Conservation (phyloP, 2,329 filamentous ascomycete genomes). For the Fusarium mangiferae region DNA sequence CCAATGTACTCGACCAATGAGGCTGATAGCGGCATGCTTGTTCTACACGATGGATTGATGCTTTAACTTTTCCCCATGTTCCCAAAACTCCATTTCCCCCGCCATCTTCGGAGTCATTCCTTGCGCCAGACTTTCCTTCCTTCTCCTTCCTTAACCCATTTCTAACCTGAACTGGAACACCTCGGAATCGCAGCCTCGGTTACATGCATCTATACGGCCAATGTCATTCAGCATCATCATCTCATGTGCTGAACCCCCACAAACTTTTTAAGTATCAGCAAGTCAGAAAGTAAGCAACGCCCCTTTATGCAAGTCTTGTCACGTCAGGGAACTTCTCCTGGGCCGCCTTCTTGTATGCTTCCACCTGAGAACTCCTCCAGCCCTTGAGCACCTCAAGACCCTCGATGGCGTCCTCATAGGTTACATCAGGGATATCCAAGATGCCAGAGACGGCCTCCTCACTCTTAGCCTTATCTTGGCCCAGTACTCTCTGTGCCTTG, state of each 20-base stretch:
- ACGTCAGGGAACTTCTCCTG: constrained; percentile 62
- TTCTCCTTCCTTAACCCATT: constrained; percentile 7
- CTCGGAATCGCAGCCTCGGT: constrained; percentile 8
- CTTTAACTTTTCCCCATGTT: constrained; percentile 40
- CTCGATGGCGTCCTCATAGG: constrained; percentile 65
- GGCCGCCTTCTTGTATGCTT: constrained; percentile 60
- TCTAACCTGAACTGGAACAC: constrained; percentile 7
- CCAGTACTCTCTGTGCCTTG: constrained; percentile 67
- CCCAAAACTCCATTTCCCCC: constrained; percentile 41
- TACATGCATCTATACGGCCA: constrained; percentile 20
- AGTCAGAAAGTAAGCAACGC: not conserved
- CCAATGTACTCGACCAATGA: constrained; percentile 11
- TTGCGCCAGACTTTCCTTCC: constrained; percentile 39
- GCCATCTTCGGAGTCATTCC: constrained; percentile 16
- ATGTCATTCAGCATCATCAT: constrained; percentile 1
- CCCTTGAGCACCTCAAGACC: constrained; percentile 55
- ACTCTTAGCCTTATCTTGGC: constrained; percentile 64
- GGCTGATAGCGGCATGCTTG: constrained; percentile 31
- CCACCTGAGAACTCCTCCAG: constrained; percentile 62
- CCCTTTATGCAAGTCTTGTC: constrained; percentile 54
- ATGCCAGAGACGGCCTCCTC: constrained; percentile 73
- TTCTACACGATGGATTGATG: constrained; percentile 36
- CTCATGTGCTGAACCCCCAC: not conserved
- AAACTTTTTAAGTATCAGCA: constrained; percentile 8
- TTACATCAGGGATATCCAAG: constrained; percentile 61